Percentiles rank a stretch among this genome's conserved stretches.
Evolutionary conservation across 2,329 filamentous ascomycete species (phyloP).

Genomic region (Biscogniauxia marginata): DNA sequence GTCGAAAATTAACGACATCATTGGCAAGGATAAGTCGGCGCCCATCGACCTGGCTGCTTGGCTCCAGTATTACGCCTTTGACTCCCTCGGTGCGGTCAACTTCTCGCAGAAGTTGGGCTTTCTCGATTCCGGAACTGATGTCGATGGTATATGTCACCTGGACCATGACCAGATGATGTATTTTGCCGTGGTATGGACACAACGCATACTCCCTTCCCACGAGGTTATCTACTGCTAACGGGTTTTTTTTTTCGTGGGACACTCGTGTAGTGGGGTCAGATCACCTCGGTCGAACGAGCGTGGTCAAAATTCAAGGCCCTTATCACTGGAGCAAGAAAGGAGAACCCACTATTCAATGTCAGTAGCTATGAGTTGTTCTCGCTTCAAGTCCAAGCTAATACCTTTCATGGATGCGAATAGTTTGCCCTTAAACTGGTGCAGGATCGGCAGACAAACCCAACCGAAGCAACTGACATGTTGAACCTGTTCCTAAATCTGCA

Average conservation of each 20-base stretch:
- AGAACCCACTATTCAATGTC: slow-evolving; percentile 14
- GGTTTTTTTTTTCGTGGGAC: too few relatives aligned
- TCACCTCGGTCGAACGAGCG: slow-evolving; percentile 1
- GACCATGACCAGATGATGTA: slow-evolving; percentile 17
- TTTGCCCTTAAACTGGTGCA: slow-evolving; percentile 10
- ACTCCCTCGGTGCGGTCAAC: slow-evolving; percentile 10
- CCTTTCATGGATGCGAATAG: not conserved
- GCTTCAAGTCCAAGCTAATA: not conserved
- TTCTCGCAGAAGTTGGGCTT: slow-evolving; percentile 13
- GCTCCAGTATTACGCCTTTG: slow-evolving; percentile 15
- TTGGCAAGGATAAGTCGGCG: slow-evolving; percentile 1
- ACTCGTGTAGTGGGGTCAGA: slow-evolving; percentile 17
- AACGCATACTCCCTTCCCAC: too few relatives aligned
- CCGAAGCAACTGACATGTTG: slow-evolving; percentile 9
- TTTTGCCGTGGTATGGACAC: slow-evolving; percentile 13
- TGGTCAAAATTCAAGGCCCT: slow-evolving; percentile 5
- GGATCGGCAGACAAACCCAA: slow-evolving; percentile 7
- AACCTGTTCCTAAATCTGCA: slow-evolving; percentile 9
- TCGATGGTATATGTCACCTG: slow-evolving; percentile 11
- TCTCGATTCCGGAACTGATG: slow-evolving; percentile 9
- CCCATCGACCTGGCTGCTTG: slow-evolving; percentile 8
- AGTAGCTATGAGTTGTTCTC: too few relatives aligned
- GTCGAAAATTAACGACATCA: slow-evolving; percentile 8
- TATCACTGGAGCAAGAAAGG: slow-evolving; percentile 5
- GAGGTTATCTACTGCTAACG: too few relatives aligned